phyloP scores from a whole-genome alignment of 176 grass and related monocot species.

The Rhipidocladum racemiflorum region DNA sequence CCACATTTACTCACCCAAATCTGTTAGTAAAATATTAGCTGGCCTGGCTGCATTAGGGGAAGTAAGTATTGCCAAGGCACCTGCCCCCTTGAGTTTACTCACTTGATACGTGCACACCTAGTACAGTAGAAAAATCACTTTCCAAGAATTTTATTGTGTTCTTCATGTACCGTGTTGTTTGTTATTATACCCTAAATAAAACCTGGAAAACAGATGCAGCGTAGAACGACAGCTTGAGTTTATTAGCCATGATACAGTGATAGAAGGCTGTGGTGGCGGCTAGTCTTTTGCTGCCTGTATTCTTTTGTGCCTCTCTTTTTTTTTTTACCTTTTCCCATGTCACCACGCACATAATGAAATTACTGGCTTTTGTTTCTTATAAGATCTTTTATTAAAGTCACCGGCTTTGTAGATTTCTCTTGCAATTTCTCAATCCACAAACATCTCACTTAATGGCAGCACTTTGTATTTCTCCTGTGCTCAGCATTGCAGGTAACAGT shows the following conservation, averaged over 20 bases:
- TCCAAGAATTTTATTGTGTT: not conserved
- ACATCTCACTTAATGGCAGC: not conserved
- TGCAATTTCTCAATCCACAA: not conserved
- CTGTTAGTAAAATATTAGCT: not conserved
- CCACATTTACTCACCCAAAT: not conserved
- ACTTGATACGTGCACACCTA: not conserved
- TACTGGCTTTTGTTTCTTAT: not conserved
- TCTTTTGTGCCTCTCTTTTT: not conserved
- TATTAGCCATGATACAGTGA: not conserved
- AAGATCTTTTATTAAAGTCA: not conserved
- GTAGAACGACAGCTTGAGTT: not conserved
- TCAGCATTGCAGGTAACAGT: conserved; percentile 87
- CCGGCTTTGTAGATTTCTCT: not conserved
- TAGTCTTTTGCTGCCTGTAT: not conserved
- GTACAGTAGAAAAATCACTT: not conserved
- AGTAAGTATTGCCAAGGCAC: not conserved
- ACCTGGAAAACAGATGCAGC: not conserved
- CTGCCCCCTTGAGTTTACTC: not conserved
- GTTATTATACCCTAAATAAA: not conserved
- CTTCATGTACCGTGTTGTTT: not conserved
- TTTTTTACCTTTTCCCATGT: not conserved
- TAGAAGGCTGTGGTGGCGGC: not conserved
- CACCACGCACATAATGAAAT: not conserved
- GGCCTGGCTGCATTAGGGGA: not conserved
- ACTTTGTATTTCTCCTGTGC: conserved; percentile 20